phyloP scores from a whole-genome alignment of 495 filamentous ascomycete species.

The Platismatia glauca region DNA sequence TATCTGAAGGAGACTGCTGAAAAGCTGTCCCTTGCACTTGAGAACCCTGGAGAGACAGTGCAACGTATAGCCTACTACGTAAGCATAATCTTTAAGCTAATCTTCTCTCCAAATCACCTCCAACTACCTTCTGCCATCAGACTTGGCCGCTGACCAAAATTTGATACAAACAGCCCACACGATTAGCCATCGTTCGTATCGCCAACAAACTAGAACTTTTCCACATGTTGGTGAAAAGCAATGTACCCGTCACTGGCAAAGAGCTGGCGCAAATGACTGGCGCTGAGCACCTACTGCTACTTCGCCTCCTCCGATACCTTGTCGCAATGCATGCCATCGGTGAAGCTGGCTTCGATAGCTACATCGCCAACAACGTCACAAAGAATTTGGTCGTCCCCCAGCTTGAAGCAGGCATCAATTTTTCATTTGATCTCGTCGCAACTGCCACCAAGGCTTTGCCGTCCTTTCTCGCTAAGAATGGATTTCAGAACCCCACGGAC shows the following conservation, averaged over 20 bases:
- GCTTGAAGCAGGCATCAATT: conserved; percentile 10
- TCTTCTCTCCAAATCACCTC: not conserved
- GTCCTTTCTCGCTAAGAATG: conserved; percentile 32
- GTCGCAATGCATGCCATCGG: conserved; percentile 11
- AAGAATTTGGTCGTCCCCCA: conserved; percentile 14
- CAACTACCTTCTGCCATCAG: not conserved
- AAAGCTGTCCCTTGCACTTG: not conserved
- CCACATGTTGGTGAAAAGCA: conserved; percentile 16
- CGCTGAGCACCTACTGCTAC: conserved; percentile 15
- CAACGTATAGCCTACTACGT: not conserved
- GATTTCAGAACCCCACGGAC: conserved; percentile 34
- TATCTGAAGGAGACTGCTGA: not conserved
- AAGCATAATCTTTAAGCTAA: too few species aligned
- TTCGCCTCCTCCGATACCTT: conserved; percentile 19
- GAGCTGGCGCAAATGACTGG: conserved; percentile 8
- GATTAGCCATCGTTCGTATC: not conserved
- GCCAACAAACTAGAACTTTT: not conserved
- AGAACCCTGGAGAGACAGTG: not conserved
- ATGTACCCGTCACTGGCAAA: conserved; percentile 6
- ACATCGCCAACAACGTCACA: conserved; percentile 17
- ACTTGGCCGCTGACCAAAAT: not conserved
- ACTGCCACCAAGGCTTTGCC: conserved; percentile 30
- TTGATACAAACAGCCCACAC: not conserved
- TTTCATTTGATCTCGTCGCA: conserved; percentile 31
- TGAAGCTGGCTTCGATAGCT: conserved; percentile 16